These are phyloP conservation scores for Pythium plurisporium DNA, from an alignment of 352 stramenopile genomes.

Conservation along the genomic window DNA sequence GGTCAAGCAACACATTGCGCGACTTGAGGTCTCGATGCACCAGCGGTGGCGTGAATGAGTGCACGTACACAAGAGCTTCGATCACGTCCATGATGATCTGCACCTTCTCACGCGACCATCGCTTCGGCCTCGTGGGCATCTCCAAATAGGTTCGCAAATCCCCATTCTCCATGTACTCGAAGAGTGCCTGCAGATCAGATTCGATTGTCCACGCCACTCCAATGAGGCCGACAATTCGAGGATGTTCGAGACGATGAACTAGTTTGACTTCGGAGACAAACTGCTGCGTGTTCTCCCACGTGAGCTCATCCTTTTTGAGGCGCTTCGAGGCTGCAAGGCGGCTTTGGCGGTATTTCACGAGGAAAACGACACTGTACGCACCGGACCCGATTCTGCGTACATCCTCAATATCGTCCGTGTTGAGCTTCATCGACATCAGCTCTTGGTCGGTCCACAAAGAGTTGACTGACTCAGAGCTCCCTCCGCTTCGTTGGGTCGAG, in stretches of 20 bases:
- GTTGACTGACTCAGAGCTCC: conserved; percentile 21
- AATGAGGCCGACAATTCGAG: conserved; percentile 40
- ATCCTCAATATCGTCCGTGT: conserved; percentile 41
- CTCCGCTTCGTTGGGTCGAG: conserved; percentile 14
- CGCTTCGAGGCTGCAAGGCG: conserved; percentile 41
- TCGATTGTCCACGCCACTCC: conserved; percentile 51
- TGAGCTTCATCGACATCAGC: conserved; percentile 33
- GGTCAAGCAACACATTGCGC: conserved; percentile 29
- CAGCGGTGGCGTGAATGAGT: conserved; percentile 23
- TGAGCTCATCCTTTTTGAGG: conserved; percentile 32
- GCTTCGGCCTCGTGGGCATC: conserved; percentile 26
- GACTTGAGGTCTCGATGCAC: conserved; percentile 34
- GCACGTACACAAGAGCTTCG: conserved; percentile 28
- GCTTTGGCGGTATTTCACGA: conserved; percentile 35
- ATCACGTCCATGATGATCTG: conserved; percentile 27
- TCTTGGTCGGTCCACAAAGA: conserved; percentile 40
- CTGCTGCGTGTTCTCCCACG: conserved; percentile 33
- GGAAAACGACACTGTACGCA: conserved; percentile 34
- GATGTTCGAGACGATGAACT: conserved; percentile 39
- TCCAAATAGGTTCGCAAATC: conserved; percentile 52
- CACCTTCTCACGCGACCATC: conserved; percentile 55
- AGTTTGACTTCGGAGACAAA: conserved; percentile 61
- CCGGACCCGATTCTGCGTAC: conserved; percentile 34
- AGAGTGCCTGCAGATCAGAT: conserved; percentile 50
- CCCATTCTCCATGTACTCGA: conserved; percentile 61